These are phyloP conservation scores for Hyphodiscus sp. DNA, from an alignment of 2,329 filamentous ascomycete genomes.

Conservation along the genomic window DNA sequence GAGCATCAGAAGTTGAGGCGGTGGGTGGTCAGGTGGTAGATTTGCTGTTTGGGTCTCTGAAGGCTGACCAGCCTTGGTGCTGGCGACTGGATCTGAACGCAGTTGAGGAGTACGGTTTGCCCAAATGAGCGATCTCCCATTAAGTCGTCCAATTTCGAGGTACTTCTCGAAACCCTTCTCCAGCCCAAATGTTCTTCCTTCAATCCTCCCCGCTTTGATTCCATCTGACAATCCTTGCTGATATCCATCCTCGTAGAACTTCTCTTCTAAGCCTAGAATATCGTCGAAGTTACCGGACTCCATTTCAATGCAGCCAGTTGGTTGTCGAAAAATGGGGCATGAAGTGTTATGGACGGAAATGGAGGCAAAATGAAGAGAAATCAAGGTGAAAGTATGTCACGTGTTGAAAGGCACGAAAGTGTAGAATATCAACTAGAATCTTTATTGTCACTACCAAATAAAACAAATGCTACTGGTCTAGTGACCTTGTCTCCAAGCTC, in stretches of 20 bases:
- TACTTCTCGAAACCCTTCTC: conserved; percentile 95
- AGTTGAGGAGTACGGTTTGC: conserved; percentile 54
- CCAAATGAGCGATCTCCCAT: conserved; percentile 80
- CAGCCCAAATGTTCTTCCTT: conserved; percentile 85
- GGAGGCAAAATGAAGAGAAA: background rate
- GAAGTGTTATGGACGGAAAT: background rate
- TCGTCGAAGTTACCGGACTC: conserved; percentile 26
- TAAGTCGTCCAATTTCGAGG: conserved; percentile 67
- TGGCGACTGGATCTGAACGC: background rate
- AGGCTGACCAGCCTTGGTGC: background rate
- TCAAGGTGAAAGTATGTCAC: background rate
- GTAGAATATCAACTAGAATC: background rate
- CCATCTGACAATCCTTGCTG: conserved; percentile 70
- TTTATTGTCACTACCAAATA: background rate
- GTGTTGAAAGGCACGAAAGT: background rate
- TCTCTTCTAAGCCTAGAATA: conserved; percentile 54
- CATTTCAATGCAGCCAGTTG: conserved; percentile 11
- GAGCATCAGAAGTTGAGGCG: conserved; percentile 29
- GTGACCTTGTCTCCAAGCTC: too few relatives aligned
- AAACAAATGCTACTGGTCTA: background rate
- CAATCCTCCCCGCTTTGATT: conserved; percentile 67
- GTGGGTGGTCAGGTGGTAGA: background rate
- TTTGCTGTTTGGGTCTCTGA: background rate
- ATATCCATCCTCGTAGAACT: conserved; percentile 81
- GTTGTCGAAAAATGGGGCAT: background rate